A percentile compares a stretch with the other conserved stretches of the same genome.
These are phyloP conservation scores for Cupressus sempervirens DNA, from an alignment of 75 land plant species.

Conservation along the genomic window DNA sequence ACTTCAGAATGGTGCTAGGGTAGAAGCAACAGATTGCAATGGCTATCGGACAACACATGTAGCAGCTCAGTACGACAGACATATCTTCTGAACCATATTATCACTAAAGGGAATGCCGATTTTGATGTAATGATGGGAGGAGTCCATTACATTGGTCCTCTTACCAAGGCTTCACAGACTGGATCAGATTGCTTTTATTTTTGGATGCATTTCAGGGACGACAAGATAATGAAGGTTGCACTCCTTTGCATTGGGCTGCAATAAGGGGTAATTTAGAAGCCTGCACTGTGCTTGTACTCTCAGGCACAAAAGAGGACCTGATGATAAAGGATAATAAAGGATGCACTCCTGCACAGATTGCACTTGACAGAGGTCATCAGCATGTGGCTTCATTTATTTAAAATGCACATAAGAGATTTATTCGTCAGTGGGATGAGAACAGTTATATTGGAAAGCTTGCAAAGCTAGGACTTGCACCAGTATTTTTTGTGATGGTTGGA, in stretches of 20 bases:
- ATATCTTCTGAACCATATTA: slow-evolving; percentile 67
- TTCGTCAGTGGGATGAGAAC: too few species aligned
- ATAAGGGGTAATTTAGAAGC: slow-evolving; percentile 86
- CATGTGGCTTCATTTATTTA: slow-evolving; percentile 77
- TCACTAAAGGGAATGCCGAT: slow-evolving; percentile 79
- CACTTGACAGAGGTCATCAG: slow-evolving; percentile 92
- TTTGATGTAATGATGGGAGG: slow-evolving; percentile 90
- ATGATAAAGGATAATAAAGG: slow-evolving; percentile 69
- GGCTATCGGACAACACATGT: slow-evolving; percentile 96
- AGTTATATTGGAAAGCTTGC: too few species aligned
- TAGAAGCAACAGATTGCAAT: too few species aligned
- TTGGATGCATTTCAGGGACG: slow-evolving; percentile 74
- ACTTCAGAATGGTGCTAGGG: too few species aligned
- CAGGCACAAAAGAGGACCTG: slow-evolving; percentile 70
- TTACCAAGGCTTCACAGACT: slow-evolving; percentile 82
- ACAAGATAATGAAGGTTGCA: slow-evolving; percentile 91
- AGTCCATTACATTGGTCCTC: slow-evolving; percentile 98
- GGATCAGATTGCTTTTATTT: slow-evolving; percentile 81
- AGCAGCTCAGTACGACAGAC: slow-evolving; percentile 98
- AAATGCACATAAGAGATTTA: too few species aligned
- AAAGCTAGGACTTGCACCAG: too few species aligned
- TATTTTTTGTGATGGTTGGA: too few species aligned
- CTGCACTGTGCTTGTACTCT: slow-evolving; percentile 89
- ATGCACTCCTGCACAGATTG: slow-evolving; percentile 76
- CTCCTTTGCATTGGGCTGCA: slow-evolving; percentile 99